Evolutionary conservation across 495 filamentous ascomycete genomes (phyloP), one percentile per base, ranked within the genome.

Genomic region (Penicillium atrosanguineum): DNA sequence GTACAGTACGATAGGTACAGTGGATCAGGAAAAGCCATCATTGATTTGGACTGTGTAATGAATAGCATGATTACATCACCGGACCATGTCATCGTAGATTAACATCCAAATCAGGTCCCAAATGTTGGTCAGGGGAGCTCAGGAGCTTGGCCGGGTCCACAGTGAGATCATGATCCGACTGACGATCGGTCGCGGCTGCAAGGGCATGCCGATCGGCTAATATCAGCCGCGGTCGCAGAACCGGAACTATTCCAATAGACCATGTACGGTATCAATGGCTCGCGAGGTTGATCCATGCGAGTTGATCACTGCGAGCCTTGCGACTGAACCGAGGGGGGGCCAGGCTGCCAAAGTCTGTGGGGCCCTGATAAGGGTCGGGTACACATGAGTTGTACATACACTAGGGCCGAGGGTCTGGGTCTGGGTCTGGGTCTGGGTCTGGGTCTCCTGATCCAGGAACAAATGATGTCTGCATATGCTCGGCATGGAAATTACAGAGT

Each of bases 81-180:
- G 38, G 23, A 5, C 23, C 5, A 23, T n/a, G n/a, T n/a, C 38
- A 14, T 39, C 14, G 6, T 40, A 18, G 23, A 36, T 21, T 15
- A 16, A 34, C 25, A 16, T 44, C 23, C 1, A n/a, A 34, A 19
- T 1, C 31, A 40, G 14, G n/a, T 19, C 8, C 38, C 16, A 40
- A 40, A 40, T 18, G 16, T 18, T 40, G 38, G 38, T 15, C 19
- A 39, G 4, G 38, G 38, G 16, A 40, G 38, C 38, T 20, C 19
- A 20, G 38, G 38, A 40, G 38, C 38, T 20, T 40, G 38, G 16
- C 18, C 14, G 41, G 39, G 39, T 34, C 31, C 55, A 48, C 31
- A 43, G 45, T 52, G 46, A 53, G 42, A 57, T 61, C 46, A 61
- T 57, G 45, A 47, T 39, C 46, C 16, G 31, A 44, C 41, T 20